phyloP scores from a whole-genome alignment of 2,329 filamentous ascomycete species.

The Venturia asperata region DNA sequence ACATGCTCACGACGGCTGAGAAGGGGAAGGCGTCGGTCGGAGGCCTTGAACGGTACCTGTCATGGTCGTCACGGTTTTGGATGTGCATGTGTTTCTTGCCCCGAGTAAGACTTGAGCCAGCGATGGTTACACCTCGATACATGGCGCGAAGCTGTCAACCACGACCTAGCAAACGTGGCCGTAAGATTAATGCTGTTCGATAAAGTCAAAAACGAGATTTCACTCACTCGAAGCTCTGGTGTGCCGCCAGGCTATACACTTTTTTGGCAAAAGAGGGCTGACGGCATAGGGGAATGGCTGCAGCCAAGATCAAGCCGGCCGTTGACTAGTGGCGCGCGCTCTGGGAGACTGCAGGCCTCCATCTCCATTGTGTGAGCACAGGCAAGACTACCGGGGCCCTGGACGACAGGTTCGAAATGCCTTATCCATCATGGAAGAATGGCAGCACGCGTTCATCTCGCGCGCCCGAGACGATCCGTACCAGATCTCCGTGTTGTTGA shows the following conservation, averaged over 20 bases:
- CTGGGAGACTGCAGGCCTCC: background rate
- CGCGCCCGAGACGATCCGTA: background rate
- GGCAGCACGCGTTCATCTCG: background rate
- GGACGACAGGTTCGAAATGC: background rate
- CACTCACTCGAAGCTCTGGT: background rate
- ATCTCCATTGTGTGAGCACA: background rate
- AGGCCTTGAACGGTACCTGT: background rate
- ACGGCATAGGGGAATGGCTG: conserved; percentile 3
- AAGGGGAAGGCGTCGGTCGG: background rate
- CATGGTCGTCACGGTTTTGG: conserved; percentile 5
- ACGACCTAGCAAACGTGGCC: background rate
- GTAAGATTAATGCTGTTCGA: background rate
- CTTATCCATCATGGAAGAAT: background rate
- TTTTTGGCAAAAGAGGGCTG: background rate
- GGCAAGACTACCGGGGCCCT: background rate
- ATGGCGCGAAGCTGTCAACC: background rate
- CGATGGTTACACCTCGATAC: conserved; percentile 1
- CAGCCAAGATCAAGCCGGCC: conserved; percentile 2
- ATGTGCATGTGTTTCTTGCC: conserved; percentile 4
- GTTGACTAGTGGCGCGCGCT: background rate
- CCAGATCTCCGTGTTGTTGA: background rate
- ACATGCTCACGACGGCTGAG: background rate
- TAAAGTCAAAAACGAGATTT: background rate
- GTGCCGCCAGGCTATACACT: background rate
- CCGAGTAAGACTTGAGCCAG: background rate